Conservation (phyloP, 805 yeast species). For the Suhomyces xylopsoci region DNA sequence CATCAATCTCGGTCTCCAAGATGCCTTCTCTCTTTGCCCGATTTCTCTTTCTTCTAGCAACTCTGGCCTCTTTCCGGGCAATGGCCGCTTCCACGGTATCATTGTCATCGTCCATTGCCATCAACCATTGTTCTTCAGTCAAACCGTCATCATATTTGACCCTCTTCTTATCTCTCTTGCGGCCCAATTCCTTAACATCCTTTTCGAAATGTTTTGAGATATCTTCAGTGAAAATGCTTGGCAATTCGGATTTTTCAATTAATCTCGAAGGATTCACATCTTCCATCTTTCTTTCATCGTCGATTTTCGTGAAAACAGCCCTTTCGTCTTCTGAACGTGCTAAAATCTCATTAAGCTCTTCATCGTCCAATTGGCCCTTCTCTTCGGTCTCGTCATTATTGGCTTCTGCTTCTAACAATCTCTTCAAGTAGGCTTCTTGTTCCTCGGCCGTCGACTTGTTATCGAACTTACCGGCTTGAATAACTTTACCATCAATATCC, state of each 20-base stretch:
- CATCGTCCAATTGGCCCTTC: conserved; percentile 55
- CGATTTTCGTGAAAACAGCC: conserved; percentile 54
- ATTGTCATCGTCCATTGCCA: conserved; percentile 72
- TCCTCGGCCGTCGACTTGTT: conserved; percentile 84
- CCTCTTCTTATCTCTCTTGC: conserved; percentile 26
- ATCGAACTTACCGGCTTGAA: conserved; percentile 89
- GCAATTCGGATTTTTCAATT: conserved; percentile 24
- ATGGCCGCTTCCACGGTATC: conserved; percentile 62
- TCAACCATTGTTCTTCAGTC: conserved; percentile 47
- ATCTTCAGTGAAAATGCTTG: conserved; percentile 25
- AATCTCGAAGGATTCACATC: conserved; percentile 15
- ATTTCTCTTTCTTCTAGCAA: conserved; percentile 38
- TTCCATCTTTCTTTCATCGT: conserved; percentile 49
- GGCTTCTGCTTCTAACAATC: conserved; percentile 68
- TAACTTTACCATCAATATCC: conserved; percentile 85
- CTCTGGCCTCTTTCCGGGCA: conserved; percentile 45
- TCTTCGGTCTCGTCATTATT: conserved; percentile 56
- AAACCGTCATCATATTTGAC: conserved; percentile 38
- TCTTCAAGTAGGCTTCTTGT: conserved; percentile 75
- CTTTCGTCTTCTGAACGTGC: conserved; percentile 67
- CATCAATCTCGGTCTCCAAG: conserved; percentile 17
- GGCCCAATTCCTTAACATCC: conserved; percentile 21
- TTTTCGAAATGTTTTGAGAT: conserved; percentile 25
- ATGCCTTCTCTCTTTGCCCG: conserved; percentile 11
- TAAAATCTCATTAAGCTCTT: conserved; percentile 67